Base-by-base conservation (phyloP, 768 basidiomycete genomes). In the Thelephora ganbajun region DNA sequence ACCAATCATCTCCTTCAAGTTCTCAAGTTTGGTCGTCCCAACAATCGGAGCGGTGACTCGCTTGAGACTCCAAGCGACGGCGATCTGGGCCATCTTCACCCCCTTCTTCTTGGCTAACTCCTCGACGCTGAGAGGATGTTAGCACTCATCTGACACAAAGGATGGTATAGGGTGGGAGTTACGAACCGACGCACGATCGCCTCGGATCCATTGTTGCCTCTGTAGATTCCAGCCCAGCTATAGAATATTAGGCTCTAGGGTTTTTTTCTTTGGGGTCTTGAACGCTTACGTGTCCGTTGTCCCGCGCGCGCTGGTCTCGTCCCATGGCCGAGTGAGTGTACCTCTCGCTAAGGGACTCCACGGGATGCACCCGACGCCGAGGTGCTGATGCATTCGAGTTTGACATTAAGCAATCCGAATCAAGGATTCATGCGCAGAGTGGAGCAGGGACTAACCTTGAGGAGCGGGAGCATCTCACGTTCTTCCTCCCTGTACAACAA, bases 401-500 rank as follows among this genome's bases (percentile, higher is more conserved):
- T 16, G 2, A n/a, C 13, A 2, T 9, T 35, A 6, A 35, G 18
- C 35, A 19, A 12, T n/a, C 4, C 26, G 9, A 30, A 9, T 9
- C 18, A 14, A 9, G 46, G 11, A 36, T 12, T 1, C 4, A 2
- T 1, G 5, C 23, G 33, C 22, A 11, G 9, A 11, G 26, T n/a
- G 1, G 12, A 14, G 11, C 39, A 20, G 1, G 12, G 9, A 11
- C 39, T 20, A 7, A 66, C 63, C 55, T 64, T 61, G 37, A 71
- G 59, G 2, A 64, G 64, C 0, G 78, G 77, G 53, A 76, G 70
- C 72, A 75, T 73, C 55, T 74, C 73, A 22, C 69, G 66, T 54
- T 76, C 78, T 55, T 80, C 78, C 56, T 80, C 79, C 41, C 78
- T 70, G 53, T 80, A 79, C 33, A 75, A 45, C 11, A 76, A 62